A percentile compares a stretch with the other conserved stretches of the same genome.
These are phyloP conservation scores for Escallonia herrerae DNA, from an alignment of 129 eudicot genomes.

Conservation along the genomic window DNA sequence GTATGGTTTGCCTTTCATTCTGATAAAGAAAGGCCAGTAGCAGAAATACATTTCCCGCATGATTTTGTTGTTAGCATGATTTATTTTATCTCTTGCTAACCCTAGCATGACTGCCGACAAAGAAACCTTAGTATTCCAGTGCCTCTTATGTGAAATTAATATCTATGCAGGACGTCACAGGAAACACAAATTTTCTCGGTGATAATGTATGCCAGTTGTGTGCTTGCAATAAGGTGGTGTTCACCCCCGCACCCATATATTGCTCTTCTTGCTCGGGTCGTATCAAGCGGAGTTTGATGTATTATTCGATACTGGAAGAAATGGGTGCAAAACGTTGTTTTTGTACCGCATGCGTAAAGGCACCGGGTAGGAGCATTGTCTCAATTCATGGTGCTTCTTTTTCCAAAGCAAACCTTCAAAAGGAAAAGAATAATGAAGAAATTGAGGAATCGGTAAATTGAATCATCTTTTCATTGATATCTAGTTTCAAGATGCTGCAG, in stretches of 20 bases:
- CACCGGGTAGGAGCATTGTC: slow-evolving; percentile 40
- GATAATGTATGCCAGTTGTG: slow-evolving; percentile 67
- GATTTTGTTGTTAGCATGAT: background rate
- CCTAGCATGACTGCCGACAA: background rate
- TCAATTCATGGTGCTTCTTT: slow-evolving; percentile 35
- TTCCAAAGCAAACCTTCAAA: slow-evolving; percentile 38
- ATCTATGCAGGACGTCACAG: slow-evolving; percentile 29
- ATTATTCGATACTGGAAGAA: slow-evolving; percentile 37
- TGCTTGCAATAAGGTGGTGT: slow-evolving; percentile 38
- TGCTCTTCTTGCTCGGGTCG: slow-evolving; percentile 54
- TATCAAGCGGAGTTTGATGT: slow-evolving; percentile 39
- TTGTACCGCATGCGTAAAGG: slow-evolving; percentile 52
- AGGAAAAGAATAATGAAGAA: slow-evolving; percentile 38
- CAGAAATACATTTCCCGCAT: background rate
- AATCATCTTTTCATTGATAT: background rate
- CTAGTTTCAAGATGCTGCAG: background rate
- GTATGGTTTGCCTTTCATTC: background rate
- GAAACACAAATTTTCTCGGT: slow-evolving; percentile 20
- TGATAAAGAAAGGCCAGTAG: too few relatives aligned
- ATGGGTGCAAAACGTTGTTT: slow-evolving; percentile 33
- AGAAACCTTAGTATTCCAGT: too few relatives aligned
- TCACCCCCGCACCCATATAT: slow-evolving; percentile 58
- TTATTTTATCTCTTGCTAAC: background rate
- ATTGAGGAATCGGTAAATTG: slow-evolving; percentile 58
- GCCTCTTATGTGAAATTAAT: background rate